These are phyloP conservation scores for Petunia axillaris DNA, from an alignment of 257 asterid genomes.

Conservation along the genomic window DNA sequence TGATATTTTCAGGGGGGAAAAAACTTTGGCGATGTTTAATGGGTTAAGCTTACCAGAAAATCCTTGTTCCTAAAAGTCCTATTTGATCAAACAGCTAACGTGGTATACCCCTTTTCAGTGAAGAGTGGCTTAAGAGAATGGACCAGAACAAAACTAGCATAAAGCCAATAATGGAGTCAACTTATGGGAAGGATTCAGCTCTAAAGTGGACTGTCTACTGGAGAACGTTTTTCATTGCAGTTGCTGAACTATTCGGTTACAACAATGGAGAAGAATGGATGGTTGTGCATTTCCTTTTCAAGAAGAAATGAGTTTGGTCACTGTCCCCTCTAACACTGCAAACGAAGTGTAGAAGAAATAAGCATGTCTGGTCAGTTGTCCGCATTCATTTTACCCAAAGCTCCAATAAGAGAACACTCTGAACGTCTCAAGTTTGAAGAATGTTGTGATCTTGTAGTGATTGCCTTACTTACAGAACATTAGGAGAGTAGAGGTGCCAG, in stretches of 20 bases:
- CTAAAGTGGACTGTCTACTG: slow-evolving; percentile 91
- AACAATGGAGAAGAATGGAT: slow-evolving; percentile 94
- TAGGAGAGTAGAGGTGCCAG: background rate
- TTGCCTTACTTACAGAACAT: background rate
- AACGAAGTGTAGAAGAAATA: background rate
- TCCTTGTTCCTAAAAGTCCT: no score
- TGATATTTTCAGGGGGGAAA: background rate
- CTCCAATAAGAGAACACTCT: background rate
- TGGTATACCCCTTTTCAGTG: slow-evolving; percentile 45
- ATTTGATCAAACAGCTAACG: background rate
- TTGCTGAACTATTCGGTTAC: slow-evolving; percentile 78
- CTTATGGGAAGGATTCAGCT: slow-evolving; percentile 85
- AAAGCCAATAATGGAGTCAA: slow-evolving; percentile 83
- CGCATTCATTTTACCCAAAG: background rate
- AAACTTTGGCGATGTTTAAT: background rate
- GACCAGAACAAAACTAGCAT: slow-evolving; percentile 54
- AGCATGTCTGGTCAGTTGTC: background rate
- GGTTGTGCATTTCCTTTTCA: slow-evolving; percentile 83
- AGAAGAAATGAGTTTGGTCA: slow-evolving; percentile 45
- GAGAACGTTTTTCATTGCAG: slow-evolving; percentile 90
- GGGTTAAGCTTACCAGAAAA: background rate
- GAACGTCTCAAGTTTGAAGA: background rate
- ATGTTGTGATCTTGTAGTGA: background rate
- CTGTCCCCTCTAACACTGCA: background rate
- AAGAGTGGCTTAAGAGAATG: slow-evolving; percentile 94